Percentiles rank a stretch among this genome's conserved stretches.
Evolutionary conservation across 305 asterid species (phyloP).

Genomic region (Solanum chacoense): DNA sequence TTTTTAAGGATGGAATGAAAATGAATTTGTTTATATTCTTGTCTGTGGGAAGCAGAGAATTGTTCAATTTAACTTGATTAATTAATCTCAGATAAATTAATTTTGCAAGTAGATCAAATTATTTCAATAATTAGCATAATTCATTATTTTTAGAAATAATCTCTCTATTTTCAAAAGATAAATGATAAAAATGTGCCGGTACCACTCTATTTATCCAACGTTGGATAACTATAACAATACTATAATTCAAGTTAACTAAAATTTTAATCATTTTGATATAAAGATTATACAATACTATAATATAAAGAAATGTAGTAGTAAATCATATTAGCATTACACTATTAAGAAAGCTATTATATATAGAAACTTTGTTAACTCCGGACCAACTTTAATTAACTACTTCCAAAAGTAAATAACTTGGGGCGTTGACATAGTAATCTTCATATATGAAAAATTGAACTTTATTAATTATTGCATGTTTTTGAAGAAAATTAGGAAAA

Average conservation of each 20-base stretch:
- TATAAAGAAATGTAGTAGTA: not conserved
- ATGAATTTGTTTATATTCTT: not conserved
- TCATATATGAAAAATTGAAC: not conserved
- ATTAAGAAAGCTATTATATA: not conserved
- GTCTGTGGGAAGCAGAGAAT: not conserved
- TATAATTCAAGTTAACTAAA: not conserved
- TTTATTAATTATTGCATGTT: not conserved
- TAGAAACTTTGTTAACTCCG: not conserved
- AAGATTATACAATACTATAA: not conserved
- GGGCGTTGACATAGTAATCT: not conserved
- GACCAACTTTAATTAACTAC: not conserved
- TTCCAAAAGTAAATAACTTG: not conserved
- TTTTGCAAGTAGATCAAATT: not conserved
- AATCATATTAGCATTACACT: not conserved
- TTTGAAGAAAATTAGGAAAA: not conserved
- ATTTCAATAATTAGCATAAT: not conserved
- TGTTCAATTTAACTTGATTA: not conserved
- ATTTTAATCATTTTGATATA: not conserved
- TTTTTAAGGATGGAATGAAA: not conserved
- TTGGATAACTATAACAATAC: too few species aligned
- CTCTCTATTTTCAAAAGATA: too few species aligned
- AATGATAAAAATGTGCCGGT: too few species aligned
- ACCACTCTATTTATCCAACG: too few species aligned
- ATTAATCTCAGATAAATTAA: not conserved
- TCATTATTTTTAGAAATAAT: not conserved